phyloP scores from a whole-genome alignment of 1,139 yeast species.

The Saccharomycopsis phalli region DNA sequence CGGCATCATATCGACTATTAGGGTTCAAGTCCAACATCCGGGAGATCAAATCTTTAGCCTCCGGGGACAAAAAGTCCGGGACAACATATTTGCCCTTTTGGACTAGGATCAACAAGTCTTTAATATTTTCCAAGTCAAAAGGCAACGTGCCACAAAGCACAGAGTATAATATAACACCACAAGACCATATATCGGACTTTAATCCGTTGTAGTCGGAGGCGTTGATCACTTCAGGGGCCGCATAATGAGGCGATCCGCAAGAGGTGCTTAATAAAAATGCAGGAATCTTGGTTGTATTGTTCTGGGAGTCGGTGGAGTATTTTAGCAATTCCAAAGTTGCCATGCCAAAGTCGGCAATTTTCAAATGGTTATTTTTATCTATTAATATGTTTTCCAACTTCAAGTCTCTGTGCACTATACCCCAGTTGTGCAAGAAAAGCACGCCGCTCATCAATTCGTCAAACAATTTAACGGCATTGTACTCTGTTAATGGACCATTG shows the following conservation, averaged over 20 bases:
- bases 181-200: slow-evolving; percentile 81
- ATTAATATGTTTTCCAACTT: slow-evolving; percentile 70
- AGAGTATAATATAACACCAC: slow-evolving; percentile 76
- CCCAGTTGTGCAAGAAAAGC: slow-evolving; percentile 74
- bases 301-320: slow-evolving; percentile 5
- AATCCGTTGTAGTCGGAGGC: slow-evolving; percentile 75
- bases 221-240: slow-evolving; percentile 78
- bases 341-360: slow-evolving; percentile 83
- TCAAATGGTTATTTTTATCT: slow-evolving; percentile 58
- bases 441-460: slow-evolving; percentile 70
- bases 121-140: slow-evolving; percentile 71
- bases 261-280: slow-evolving; percentile 67
- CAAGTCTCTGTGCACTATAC: slow-evolving; percentile 74
- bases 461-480: slow-evolving; percentile 65
- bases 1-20: slow-evolving; percentile 60
- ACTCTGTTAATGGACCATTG: slow-evolving; percentile 76
- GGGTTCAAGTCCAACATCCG: slow-evolving; percentile 80
- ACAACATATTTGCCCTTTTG: slow-evolving; percentile 68
- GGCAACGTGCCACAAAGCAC: slow-evolving; percentile 72
- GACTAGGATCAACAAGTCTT: slow-evolving; percentile 60
- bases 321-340: slow-evolving; percentile 54
- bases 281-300: slow-evolving; percentile 31
- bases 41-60: slow-evolving; percentile 62
- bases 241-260: slow-evolving; percentile 83
- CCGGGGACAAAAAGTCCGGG: slow-evolving; percentile 56